phyloP scores from a whole-genome alignment of 345 rosid genomes.

The Eucalyptus grandis region DNA sequence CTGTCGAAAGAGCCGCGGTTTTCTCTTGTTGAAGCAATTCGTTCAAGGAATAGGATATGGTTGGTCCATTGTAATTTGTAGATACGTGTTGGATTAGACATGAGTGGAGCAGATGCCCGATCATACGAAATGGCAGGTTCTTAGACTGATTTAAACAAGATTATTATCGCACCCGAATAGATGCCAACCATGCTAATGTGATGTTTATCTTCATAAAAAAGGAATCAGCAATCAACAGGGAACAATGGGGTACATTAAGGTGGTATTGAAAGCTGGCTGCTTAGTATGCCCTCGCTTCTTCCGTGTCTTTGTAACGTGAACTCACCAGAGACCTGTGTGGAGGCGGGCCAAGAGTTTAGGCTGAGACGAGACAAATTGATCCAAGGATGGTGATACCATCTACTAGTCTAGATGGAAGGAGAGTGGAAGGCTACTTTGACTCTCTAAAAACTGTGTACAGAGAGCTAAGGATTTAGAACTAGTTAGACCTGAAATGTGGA shows the following conservation, averaged over 20 bases:
- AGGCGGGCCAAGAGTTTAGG: background rate
- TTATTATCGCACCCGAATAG: background rate
- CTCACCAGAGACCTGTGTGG: background rate
- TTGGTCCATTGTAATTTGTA: background rate
- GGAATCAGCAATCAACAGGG: background rate
- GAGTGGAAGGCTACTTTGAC: background rate
- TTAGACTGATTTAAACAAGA: background rate
- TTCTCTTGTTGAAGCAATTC: background rate
- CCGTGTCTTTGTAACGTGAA: background rate
- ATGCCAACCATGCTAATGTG: background rate
- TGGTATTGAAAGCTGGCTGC: background rate
- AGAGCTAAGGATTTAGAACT: background rate
- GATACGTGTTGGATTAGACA: background rate
- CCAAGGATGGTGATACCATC: background rate
- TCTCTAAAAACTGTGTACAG: background rate
- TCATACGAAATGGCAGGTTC: background rate
- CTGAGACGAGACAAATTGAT: background rate
- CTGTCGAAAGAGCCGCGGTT: fast-evolving
- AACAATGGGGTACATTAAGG: background rate
- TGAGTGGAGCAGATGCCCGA: background rate
- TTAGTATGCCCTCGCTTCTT: background rate
- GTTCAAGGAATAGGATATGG: background rate
- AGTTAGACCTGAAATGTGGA: background rate
- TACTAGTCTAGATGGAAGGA: background rate
- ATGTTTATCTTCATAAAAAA: background rate